A percentile compares a stretch with the other conserved stretches of the same genome.
phyloP scores from a whole-genome alignment of 495 filamentous ascomycete species.

The Neurospora sp. region DNA sequence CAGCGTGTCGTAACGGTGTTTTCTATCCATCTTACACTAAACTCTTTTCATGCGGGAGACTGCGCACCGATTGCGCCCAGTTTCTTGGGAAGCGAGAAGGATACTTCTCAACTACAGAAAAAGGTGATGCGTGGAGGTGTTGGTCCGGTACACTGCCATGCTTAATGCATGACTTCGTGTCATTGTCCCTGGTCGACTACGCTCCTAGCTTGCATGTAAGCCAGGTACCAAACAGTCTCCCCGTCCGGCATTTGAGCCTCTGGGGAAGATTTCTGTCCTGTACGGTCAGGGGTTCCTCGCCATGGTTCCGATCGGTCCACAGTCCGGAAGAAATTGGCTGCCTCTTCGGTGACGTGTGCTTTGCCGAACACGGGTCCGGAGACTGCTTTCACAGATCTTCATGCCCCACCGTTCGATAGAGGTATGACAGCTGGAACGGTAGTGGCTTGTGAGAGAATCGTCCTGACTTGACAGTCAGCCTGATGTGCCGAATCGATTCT shows the following conservation, averaged over 20 bases:
- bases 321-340: background rate
- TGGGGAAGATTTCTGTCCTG: background rate
- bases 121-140: background rate
- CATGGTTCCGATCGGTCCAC: background rate
- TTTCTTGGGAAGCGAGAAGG: background rate
- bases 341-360: background rate
- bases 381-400: background rate
- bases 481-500: background rate
- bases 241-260: background rate
- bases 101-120: background rate
- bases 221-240: background rate
- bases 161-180: conserved; percentile 38
- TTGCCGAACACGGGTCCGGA: background rate
- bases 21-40: background rate
- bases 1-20: background rate
- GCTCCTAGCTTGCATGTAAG: background rate
- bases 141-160: conserved; percentile 12
- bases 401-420: background rate
- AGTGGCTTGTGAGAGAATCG: background rate
- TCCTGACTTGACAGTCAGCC: background rate
- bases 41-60: background rate
- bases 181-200: conserved; percentile 23
- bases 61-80: background rate
- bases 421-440: background rate
- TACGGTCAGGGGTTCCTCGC: background rate